Percentiles rank a stretch among this genome's conserved stretches.
phyloP scores from a whole-genome alignment of 2,329 filamentous ascomycete species.

The Aspergillus sp. region DNA sequence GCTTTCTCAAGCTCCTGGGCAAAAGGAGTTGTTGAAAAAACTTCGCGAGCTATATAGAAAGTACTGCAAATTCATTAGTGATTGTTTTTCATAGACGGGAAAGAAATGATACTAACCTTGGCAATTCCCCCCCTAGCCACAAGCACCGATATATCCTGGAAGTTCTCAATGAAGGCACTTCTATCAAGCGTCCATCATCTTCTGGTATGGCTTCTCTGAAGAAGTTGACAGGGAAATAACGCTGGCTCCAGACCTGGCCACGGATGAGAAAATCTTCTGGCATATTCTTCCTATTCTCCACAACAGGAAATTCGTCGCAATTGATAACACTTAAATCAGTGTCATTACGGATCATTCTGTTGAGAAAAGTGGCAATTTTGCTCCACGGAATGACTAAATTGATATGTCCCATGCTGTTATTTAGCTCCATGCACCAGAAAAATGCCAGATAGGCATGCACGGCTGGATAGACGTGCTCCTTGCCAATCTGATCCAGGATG shows the following conservation, averaged over 20 bases:
- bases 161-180: slow-evolving; percentile 41
- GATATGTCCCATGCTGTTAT: slow-evolving; percentile 32
- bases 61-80: too few species aligned
- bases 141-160: slow-evolving; percentile 46
- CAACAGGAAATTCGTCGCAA: slow-evolving; percentile 34
- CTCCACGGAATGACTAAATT: slow-evolving; percentile 44
- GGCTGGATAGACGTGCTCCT: slow-evolving; percentile 47
- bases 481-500: slow-evolving; percentile 40
- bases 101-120: slow-evolving; percentile 29
- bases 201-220: slow-evolving; percentile 44
- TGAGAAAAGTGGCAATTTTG: slow-evolving; percentile 45
- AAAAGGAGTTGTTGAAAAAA: too few species aligned
- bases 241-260: slow-evolving; percentile 46
- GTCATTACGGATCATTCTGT: slow-evolving; percentile 41
- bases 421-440: slow-evolving; percentile 36
- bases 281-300: slow-evolving; percentile 39
- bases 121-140: slow-evolving; percentile 40
- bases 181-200: slow-evolving; percentile 48
- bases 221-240: slow-evolving; percentile 43
- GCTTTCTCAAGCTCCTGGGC: too few species aligned
- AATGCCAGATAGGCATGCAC: slow-evolving; percentile 50
- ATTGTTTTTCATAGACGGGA: too few species aligned
- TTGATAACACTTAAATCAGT: slow-evolving; percentile 29
- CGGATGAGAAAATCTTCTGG: slow-evolving; percentile 53
- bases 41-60: too few species aligned